Percentiles rank a stretch among this genome's conserved stretches.
These are phyloP conservation scores for Talaromyces sp. DNA, from an alignment of 2,329 filamentous ascomycete genomes.

Conservation along the genomic window DNA sequence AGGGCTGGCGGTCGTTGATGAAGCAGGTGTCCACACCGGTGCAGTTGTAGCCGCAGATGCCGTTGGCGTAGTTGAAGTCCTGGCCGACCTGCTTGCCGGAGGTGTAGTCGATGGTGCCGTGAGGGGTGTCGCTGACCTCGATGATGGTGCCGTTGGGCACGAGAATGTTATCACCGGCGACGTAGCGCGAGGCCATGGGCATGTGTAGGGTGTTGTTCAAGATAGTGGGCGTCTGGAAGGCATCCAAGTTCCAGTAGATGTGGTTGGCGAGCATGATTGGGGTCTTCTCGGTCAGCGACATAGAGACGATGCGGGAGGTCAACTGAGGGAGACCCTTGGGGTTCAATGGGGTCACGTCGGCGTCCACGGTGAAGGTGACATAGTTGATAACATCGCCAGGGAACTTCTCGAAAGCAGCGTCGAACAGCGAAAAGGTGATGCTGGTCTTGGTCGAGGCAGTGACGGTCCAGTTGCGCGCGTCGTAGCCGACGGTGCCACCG, in stretches of 20 bases:
- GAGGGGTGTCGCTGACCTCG: conserved; percentile 65
- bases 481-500: conserved; percentile 45
- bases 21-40: conserved; percentile 70
- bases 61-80: conserved; percentile 58
- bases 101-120: conserved; percentile 58
- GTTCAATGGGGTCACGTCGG: conserved; percentile 29
- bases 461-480: conserved; percentile 47
- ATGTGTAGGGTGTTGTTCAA: conserved; percentile 43
- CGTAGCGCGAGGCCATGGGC: conserved; percentile 41
- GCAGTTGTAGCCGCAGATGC: conserved; percentile 77
- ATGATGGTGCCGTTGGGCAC: conserved; percentile 73
- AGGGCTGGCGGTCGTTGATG: conserved; percentile 40
- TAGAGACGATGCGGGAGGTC: conserved; percentile 40
- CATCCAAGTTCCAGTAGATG: conserved; percentile 50
- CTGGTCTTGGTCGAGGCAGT: conserved; percentile 35
- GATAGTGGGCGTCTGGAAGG: conserved; percentile 39
- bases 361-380: conserved; percentile 41
- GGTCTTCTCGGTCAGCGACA: conserved; percentile 41
- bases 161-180: conserved; percentile 55
- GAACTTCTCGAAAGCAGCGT: conserved; percentile 40
- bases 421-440: conserved; percentile 44
- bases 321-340: conserved; percentile 38
- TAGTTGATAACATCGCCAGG: conserved; percentile 45
- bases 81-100: conserved; percentile 72
- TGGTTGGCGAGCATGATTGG: conserved; percentile 49